Evolutionary conservation across 129 eudicot genomes (phyloP).

Genomic region (Lonicera japonica): DNA sequence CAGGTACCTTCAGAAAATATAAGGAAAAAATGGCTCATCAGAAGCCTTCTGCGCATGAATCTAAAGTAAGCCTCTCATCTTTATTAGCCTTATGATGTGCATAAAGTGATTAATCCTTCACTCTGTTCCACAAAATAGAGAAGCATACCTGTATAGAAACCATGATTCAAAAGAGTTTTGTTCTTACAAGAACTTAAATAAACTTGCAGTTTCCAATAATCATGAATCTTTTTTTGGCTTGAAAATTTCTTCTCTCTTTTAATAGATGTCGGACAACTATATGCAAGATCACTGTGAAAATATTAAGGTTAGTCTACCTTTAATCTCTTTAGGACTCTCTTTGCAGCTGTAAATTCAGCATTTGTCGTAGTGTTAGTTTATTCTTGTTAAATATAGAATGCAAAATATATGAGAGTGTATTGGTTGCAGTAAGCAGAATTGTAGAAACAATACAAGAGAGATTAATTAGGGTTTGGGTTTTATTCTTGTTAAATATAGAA

Average conservation of each 20-base stretch:
- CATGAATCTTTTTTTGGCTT: neutral
- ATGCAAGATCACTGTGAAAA: constrained; percentile 72
- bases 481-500: too few species aligned
- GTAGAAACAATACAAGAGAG: too few species aligned
- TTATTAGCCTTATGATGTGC: neutral
- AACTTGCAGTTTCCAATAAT: neutral
- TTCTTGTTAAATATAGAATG: too few species aligned
- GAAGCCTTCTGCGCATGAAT: constrained; percentile 33
- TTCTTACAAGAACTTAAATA: neutral
- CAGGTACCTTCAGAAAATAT: constrained; percentile 86
- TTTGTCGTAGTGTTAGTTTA: neutral
- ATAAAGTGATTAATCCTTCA: neutral
- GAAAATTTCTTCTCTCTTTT: constrained; percentile 7
- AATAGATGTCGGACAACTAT: constrained; percentile 57
- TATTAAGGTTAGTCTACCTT: constrained; percentile 57
- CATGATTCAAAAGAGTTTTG: too few species aligned
- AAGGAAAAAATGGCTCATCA: constrained; percentile 73
- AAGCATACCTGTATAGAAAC: neutral
- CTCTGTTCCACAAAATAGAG: neutral
- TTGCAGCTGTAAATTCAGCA: neutral
- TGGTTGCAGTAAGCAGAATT: too few species aligned
- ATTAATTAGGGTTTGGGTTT: too few species aligned
- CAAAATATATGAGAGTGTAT: too few species aligned
- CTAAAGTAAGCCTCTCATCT: constrained; percentile 41
- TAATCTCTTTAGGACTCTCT: neutral